A percentile compares a stretch with the other conserved stretches of the same genome.
Conservation (phyloP, 2,329 filamentous ascomycete genomes). For the Fusarium anguioides region DNA sequence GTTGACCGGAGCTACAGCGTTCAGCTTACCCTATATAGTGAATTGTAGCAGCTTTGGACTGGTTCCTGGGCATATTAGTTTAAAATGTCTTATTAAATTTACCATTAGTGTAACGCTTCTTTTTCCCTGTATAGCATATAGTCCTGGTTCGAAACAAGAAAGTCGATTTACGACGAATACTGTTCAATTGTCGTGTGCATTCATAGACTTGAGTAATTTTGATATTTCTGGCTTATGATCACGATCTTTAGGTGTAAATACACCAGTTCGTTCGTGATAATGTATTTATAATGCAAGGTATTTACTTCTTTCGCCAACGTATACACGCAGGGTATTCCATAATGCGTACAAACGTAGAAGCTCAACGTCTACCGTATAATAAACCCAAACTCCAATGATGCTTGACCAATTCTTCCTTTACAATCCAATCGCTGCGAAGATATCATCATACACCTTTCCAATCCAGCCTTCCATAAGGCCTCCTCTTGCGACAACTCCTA, state of each 20-base stretch:
- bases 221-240: too few species aligned
- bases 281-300: background rate
- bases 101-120: background rate
- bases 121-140: background rate
- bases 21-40: constrained; percentile 35
- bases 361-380: constrained; percentile 29
- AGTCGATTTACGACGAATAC: too few species aligned
- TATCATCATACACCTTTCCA: constrained; percentile 79
- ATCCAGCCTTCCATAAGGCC: constrained; percentile 82
- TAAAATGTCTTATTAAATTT: background rate
- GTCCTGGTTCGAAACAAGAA: too few species aligned
- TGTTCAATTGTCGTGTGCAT: too few species aligned
- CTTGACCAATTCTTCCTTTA: constrained; percentile 29
- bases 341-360: constrained; percentile 31
- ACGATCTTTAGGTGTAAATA: too few species aligned
- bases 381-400: constrained; percentile 42
- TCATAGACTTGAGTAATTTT: too few species aligned
- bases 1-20: constrained; percentile 9
- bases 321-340: constrained; percentile 40
- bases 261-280: background rate
- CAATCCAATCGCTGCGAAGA: constrained; percentile 56
- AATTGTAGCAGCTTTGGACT: background rate
- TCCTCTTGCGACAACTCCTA: constrained; percentile 80
- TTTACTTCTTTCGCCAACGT: constrained; percentile 10
- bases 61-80: too few species aligned